A percentile compares a stretch with the other conserved stretches of the same genome.
phyloP scores from a whole-genome alignment of 495 filamentous ascomycete species.

The Penicillium dipodomyicola region DNA sequence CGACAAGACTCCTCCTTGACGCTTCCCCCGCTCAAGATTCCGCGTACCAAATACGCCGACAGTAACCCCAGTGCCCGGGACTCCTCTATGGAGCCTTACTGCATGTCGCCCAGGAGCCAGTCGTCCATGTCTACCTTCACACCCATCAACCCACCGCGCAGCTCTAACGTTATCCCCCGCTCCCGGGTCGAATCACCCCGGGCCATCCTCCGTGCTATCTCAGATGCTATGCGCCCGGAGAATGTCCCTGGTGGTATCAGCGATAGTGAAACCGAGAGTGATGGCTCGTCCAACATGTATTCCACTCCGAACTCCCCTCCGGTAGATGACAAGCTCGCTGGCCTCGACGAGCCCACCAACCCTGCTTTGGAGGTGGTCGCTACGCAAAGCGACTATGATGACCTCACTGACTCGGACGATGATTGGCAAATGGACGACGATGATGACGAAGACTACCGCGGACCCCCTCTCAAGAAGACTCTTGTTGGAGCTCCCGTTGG shows the following conservation, averaged over 20 bases:
- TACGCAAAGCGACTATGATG: background rate
- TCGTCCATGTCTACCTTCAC: slow-evolving; percentile 27
- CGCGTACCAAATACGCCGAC: slow-evolving; percentile 22
- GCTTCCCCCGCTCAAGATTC: slow-evolving; percentile 6
- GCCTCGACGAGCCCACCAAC: background rate
- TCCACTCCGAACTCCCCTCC: slow-evolving; percentile 5
- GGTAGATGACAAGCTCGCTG: background rate
- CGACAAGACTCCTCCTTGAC: background rate
- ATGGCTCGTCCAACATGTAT: slow-evolving; percentile 6
- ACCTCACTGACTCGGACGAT: slow-evolving; percentile 10
- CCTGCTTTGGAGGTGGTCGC: slow-evolving; percentile 7
- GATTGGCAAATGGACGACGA: slow-evolving; percentile 16
- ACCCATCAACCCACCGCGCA: slow-evolving; percentile 36
- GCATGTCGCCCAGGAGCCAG: slow-evolving; percentile 31
- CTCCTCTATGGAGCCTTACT: slow-evolving; percentile 32
- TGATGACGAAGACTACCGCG: slow-evolving; percentile 25
- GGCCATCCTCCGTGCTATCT: slow-evolving; percentile 8
- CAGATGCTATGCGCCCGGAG: background rate
- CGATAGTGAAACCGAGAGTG: slow-evolving; percentile 20
- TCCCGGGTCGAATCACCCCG: slow-evolving; percentile 12
- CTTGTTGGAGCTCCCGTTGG: no score
- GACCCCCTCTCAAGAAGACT: background rate
- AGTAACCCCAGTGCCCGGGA: slow-evolving; percentile 25
- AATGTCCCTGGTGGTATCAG: background rate
- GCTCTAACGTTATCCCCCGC: slow-evolving; percentile 15